These are phyloP conservation scores for Aureobasidium sp. DNA, from an alignment of 2,329 filamentous ascomycete genomes.

Conservation along the genomic window DNA sequence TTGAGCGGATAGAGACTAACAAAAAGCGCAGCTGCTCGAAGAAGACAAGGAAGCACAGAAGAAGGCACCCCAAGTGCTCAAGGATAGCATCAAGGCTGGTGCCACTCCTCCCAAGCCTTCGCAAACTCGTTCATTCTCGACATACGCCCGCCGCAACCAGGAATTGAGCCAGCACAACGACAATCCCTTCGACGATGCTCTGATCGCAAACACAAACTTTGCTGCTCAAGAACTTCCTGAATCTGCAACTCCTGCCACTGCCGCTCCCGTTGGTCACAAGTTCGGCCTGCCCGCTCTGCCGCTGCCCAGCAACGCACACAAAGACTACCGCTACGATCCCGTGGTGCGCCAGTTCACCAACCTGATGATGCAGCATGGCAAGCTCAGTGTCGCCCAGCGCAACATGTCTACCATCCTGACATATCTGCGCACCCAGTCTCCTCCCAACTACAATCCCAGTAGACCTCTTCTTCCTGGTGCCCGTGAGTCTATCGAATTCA, in stretches of 20 bases:
- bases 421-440: slow-evolving; percentile 72
- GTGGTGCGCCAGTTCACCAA: slow-evolving; percentile 82
- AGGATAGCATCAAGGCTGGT: slow-evolving; percentile 48
- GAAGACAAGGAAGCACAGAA: slow-evolving; percentile 55
- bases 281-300: slow-evolving; percentile 65
- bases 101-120: slow-evolving; percentile 27
- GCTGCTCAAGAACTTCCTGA: neutral
- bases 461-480: slow-evolving; percentile 68
- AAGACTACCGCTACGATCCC: slow-evolving; percentile 79
- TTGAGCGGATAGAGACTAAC: neutral
- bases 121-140: slow-evolving; percentile 52
- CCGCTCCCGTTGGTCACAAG: slow-evolving; percentile 50
- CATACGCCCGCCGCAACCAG: slow-evolving; percentile 37
- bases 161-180: slow-evolving; percentile 17
- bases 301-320: slow-evolving; percentile 54
- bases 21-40: slow-evolving; percentile 48
- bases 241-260: neutral
- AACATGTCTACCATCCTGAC: slow-evolving; percentile 80
- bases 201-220: slow-evolving; percentile 3
- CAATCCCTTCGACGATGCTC: slow-evolving; percentile 2
- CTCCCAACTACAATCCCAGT: slow-evolving; percentile 65
- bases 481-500: slow-evolving; percentile 10
- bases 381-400: slow-evolving; percentile 84
- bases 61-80: slow-evolving; percentile 60
- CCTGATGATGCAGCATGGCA: slow-evolving; percentile 84